Conservation (phyloP, 2,329 filamentous ascomycete genomes). For the Monosporascus sp. region DNA sequence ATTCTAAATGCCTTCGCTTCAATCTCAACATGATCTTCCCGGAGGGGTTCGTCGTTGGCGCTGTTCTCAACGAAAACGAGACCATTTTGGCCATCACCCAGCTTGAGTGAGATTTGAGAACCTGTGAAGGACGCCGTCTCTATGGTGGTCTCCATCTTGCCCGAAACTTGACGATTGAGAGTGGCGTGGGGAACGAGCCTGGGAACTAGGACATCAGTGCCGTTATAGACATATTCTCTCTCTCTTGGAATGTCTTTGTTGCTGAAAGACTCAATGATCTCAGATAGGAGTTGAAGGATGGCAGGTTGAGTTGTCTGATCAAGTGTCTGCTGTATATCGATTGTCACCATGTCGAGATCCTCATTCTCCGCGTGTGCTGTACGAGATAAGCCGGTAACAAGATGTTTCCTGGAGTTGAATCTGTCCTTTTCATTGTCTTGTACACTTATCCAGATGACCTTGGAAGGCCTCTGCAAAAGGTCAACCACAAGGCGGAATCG, state of each 20-base stretch:
- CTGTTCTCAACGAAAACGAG: not conserved
- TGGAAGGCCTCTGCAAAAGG: not conserved
- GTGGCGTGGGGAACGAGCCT: conserved; percentile 3
- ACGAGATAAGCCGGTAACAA: conserved; percentile 7
- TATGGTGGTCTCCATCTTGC: not conserved
- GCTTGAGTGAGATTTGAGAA: not conserved
- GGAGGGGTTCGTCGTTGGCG: conserved; percentile 1
- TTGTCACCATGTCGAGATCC: conserved; percentile 7
- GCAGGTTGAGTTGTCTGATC: not conserved
- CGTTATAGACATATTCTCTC: conserved; percentile 6
- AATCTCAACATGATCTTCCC: conserved; percentile 8
- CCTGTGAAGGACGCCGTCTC: not conserved
- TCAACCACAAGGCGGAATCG: not conserved
- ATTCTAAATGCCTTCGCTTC: conserved; percentile 7
- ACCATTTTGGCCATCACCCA: not conserved
- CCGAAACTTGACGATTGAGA: conserved; percentile 1
- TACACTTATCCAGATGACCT: conserved; percentile 5
- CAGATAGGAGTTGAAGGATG: conserved; percentile 1
- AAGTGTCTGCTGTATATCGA: conserved; percentile 8
- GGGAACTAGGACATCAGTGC: conserved; percentile 6
- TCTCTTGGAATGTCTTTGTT: conserved; percentile 1
- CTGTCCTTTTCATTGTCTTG: conserved; percentile 3
- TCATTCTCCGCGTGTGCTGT: conserved; percentile 8
- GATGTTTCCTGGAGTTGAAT: conserved; percentile 5
- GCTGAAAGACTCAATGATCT: conserved; percentile 2